Evolutionary conservation across 2,329 filamentous ascomycete species (phyloP), one percentile per base, ranked within the genome.

Genomic region (Colletotrichum graminicola): DNA sequence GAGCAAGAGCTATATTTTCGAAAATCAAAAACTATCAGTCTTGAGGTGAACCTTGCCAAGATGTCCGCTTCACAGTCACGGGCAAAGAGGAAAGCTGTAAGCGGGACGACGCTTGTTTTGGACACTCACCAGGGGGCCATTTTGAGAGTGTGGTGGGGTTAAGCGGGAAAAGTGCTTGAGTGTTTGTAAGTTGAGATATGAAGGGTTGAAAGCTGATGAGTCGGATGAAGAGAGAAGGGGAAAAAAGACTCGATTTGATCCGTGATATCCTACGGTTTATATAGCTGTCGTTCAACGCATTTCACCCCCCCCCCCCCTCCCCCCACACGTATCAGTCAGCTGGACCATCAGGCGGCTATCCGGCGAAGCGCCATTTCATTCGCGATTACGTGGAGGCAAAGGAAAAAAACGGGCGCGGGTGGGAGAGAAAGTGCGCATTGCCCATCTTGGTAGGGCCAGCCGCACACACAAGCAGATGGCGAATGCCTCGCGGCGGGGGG

Each of bases 101-200:
- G n/a, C 14, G 39, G 39, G 39, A 41, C 16, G 14, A 18, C 1
- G 5, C 6, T 41, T 18, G 14, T 18, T 11, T 5, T 45, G 39
- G 5, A 11, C 12, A 64, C 73, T 67, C 29, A 74, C 73, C 73
- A 74, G 61, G 73, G 73, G 39, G 73, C 49, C 73, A 74, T 74
- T 62, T 18, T 73, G 63, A 63, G 29, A 51, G 70, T 59, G 62
- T 52, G 64, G 49, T 72, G 41, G 60, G n/a, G 41, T 43, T 49
- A 49, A 70, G 66, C 16, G 41, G 41, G 43, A 64, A 67, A 59
- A 36, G 18, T 47, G 66, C 62, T 69, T 64, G 56, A 60, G 54
- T 71, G 41, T 64, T 51, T 18, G 39, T 51, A 59, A 52, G 8
- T 56, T 23, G 34, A 47, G 51, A 36, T 55, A 2, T 68, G 54